phyloP scores from a whole-genome alignment of 2,329 filamentous ascomycete species.

The Aspergillus versicolor region DNA sequence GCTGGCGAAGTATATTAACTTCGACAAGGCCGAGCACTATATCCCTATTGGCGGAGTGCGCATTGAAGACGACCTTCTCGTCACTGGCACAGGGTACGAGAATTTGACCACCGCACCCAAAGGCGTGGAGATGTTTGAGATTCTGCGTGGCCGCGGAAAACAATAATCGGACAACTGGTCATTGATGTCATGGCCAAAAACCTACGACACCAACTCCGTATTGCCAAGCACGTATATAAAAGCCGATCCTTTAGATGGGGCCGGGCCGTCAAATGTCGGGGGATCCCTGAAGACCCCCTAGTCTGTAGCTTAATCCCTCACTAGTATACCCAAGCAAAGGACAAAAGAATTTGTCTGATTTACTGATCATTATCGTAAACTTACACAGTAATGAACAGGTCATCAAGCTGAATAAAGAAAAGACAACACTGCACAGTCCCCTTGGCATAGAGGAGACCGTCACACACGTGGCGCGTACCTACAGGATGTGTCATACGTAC shows the following conservation, averaged over 20 bases:
- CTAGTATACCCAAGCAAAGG: background rate
- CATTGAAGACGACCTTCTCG: slow-evolving; percentile 62
- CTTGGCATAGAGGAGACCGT: background rate
- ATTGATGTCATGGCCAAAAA: background rate
- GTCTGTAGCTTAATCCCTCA: background rate
- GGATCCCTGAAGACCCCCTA: background rate
- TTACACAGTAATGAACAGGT: no score
- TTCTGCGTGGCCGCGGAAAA: slow-evolving; percentile 31
- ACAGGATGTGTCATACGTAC: background rate
- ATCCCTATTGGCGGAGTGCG: slow-evolving; percentile 45
- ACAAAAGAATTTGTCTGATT: no score
- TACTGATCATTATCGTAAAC: background rate
- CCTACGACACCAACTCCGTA: background rate
- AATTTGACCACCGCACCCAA: slow-evolving; percentile 74
- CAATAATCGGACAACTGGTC: background rate
- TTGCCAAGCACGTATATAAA: background rate
- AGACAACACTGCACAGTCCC: background rate
- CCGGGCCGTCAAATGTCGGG: background rate
- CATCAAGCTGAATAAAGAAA: background rate
- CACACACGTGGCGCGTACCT: slow-evolving; percentile 8
- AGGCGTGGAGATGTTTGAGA: slow-evolving; percentile 53
- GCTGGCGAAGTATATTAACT: slow-evolving; percentile 38
- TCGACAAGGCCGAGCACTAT: slow-evolving; percentile 39
- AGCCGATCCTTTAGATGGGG: background rate
- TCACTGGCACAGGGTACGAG: slow-evolving; percentile 67